Evolutionary conservation across 1,284 basidiomycete species (phyloP).

Genomic region (Bondarzewia mesenterica): DNA sequence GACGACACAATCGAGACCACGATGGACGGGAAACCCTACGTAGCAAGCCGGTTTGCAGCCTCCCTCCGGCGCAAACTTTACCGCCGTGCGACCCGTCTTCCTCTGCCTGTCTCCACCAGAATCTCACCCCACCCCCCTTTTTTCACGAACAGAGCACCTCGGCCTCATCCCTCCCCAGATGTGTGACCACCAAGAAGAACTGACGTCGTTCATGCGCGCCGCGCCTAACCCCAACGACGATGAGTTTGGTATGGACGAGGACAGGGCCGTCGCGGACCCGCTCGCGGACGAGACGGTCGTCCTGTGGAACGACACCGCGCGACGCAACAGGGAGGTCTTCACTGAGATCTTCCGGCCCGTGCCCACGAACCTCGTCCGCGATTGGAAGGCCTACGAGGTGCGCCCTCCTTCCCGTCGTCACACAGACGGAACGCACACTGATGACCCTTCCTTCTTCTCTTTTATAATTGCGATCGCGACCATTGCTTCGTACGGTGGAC

Average conservation of each 20-base stretch:
- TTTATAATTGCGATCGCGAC: constrained; percentile 1
- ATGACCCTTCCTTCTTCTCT: too few species aligned
- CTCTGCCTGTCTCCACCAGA: not conserved
- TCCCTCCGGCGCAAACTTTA: constrained; percentile 72
- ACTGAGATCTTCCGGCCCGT: constrained; percentile 78
- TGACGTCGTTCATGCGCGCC: constrained; percentile 69
- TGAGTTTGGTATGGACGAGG: constrained; percentile 51
- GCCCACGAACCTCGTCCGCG: constrained; percentile 73
- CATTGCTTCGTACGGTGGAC: not conserved
- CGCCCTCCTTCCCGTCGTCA: constrained; percentile 16
- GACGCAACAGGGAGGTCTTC: constrained; percentile 73
- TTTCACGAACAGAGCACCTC: constrained; percentile 60
- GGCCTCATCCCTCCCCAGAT: constrained; percentile 69
- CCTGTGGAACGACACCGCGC: constrained; percentile 70
- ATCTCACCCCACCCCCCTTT: not conserved
- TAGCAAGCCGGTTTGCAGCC: constrained; percentile 69
- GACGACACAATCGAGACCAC: constrained; percentile 64
- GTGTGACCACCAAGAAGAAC: constrained; percentile 26
- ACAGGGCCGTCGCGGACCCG: constrained; percentile 74
- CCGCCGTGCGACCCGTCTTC: constrained; percentile 38
- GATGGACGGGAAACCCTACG: constrained; percentile 74
- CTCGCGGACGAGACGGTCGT: constrained; percentile 51
- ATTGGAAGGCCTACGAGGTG: constrained; percentile 75
- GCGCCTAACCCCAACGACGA: constrained; percentile 66
- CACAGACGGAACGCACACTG: constrained; percentile 3